Evolutionary conservation across 805 yeast species (phyloP), one percentile per base, ranked within the genome.

Genomic region (Nakazawaea anatomiae): DNA sequence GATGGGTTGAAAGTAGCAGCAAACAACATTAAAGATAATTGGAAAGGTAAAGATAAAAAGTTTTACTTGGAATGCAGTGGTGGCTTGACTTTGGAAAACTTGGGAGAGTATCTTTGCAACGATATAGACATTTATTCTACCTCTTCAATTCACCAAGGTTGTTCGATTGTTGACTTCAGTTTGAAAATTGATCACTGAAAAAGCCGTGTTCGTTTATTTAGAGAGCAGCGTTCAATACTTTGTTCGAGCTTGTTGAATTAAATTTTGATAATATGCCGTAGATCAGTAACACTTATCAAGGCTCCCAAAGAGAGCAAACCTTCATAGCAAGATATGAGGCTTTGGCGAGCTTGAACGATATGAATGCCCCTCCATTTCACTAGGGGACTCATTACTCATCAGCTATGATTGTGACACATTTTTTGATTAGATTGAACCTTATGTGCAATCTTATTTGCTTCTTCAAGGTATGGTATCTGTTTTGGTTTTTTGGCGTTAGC

Each of bases 321-420:
- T 89, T 89, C 58, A 68, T 71, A 45, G 94, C 87, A 51, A 67
- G 96, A 48, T 90, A 74, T 58, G 84, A 84, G 25, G 90, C 95
- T 0, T 67, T 88, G 28, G 75, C 70, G 27, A 81, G 86, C 49
- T 69, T 89, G 51, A 58, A 76, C 14, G 90, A 85, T 55, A 71
- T 66, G 0, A 60, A 68, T 5, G 72, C 89, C 0, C 89, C 90
- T 0, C 87, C 96, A 0, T 89, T 89, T 65, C 96, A 89, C 63
- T 89, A 89, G 60, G 97, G 97, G 2, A 90, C 97, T 0, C 97
- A 89, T 64, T 89, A 89, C 62, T 89, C 96, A 0, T 87, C 96
- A 0, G 95, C 96, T 0, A 90, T 89, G 97, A 89, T 89, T 60
- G 96, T 89, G 2, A 77, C 95, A 0, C 85, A 94, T 0, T 89